Conservation (phyloP, 2,329 filamentous ascomycete genomes). For the Cytospora mali region DNA sequence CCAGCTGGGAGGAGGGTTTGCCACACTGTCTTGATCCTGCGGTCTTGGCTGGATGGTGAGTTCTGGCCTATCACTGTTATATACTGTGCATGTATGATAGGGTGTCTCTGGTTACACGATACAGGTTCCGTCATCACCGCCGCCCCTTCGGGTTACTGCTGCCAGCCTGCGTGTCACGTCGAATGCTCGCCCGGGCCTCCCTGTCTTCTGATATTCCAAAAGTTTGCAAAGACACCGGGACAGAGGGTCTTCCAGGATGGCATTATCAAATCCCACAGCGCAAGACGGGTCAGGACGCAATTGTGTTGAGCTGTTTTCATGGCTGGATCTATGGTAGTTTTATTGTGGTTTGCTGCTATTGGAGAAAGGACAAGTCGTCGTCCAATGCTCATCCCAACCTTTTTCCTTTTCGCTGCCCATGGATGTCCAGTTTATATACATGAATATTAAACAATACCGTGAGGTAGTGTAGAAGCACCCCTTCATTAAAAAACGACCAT, state of each 20-base stretch:
- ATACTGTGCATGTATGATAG: too few relatives aligned
- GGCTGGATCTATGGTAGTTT: not conserved
- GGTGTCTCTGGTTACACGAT: too few relatives aligned
- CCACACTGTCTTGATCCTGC: too few relatives aligned
- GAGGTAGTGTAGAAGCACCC: not conserved
- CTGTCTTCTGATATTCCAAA: too few relatives aligned
- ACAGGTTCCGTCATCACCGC: too few relatives aligned
- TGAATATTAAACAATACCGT: conserved; percentile 17
- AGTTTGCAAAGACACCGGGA: too few relatives aligned
- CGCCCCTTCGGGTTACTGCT: too few relatives aligned
- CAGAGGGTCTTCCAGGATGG: not conserved
- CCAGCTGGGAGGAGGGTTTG: too few relatives aligned
- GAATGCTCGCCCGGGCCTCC: too few relatives aligned
- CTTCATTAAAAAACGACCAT: conserved; percentile 11
- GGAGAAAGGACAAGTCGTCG: not conserved
- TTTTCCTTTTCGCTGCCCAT: not conserved
- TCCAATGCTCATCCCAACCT: not conserved
- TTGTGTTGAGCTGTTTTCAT: not conserved
- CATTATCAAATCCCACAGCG: not conserved
- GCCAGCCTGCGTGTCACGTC: too few relatives aligned
- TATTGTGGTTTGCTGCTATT: not conserved
- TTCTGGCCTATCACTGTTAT: too few relatives aligned
- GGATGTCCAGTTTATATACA: conserved; percentile 9
- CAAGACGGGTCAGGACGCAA: not conserved
- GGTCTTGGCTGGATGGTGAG: too few relatives aligned